Percentiles rank a stretch among this genome's conserved stretches.
These are phyloP conservation scores for Themeda triandra DNA, from an alignment of 176 grass and related monocot genomes.

Conservation along the genomic window DNA sequence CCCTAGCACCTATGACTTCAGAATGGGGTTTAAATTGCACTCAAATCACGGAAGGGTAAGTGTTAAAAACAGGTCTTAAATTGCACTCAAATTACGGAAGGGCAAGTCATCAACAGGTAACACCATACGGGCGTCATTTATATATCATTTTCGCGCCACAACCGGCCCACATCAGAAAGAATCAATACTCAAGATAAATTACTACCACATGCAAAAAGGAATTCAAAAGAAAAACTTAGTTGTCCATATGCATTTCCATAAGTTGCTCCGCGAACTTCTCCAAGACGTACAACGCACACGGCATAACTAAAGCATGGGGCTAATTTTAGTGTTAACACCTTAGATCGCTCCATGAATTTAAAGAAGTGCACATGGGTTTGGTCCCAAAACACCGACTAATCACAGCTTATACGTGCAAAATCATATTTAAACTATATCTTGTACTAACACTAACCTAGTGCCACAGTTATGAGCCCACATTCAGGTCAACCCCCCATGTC, in stretches of 20 bases:
- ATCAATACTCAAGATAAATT: background rate
- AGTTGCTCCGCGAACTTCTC: background rate
- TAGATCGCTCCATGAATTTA: conserved; percentile 35
- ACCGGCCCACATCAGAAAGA: background rate
- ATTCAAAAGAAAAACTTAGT: background rate
- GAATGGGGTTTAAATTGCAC: no score
- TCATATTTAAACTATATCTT: conserved; percentile 59
- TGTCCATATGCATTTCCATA: background rate
- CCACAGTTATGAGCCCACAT: conserved; percentile 46
- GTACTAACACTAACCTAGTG: conserved; percentile 59
- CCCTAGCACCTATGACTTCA: background rate
- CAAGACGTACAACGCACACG: no score
- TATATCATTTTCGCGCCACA: background rate
- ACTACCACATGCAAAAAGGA: background rate
- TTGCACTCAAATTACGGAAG: background rate
- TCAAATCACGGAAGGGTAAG: no score
- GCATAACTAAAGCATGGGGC: background rate
- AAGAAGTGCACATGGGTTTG: conserved; percentile 64
- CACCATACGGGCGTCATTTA: background rate
- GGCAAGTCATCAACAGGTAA: background rate
- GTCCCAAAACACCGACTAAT: conserved; percentile 51
- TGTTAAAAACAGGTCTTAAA: background rate
- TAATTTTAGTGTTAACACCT: conserved; percentile 4
- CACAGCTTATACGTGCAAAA: conserved; percentile 38
- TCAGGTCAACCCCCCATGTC: conserved; percentile 54